phyloP scores from a whole-genome alignment of 139 green algal genomes.

The Chlamydomonas schloesseri region DNA sequence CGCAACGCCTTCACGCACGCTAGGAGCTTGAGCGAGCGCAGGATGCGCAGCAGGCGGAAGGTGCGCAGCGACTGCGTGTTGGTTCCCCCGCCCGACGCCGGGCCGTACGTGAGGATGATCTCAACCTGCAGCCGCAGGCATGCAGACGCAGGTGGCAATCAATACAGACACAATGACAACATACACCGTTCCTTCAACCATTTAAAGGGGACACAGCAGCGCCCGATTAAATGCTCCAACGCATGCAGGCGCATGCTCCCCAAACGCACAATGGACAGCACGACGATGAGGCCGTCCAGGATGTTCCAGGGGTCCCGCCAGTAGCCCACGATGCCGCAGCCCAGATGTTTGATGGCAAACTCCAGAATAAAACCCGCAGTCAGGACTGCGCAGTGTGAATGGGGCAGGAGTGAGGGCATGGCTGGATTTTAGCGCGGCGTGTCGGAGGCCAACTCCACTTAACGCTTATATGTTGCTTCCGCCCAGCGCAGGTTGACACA shows the following conservation, averaged over 20 bases:
- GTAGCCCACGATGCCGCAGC: slow-evolving; percentile 61
- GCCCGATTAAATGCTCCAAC: too few species aligned
- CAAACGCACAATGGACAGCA: slow-evolving; percentile 25
- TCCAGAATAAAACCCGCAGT: slow-evolving; percentile 60
- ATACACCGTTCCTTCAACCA: too few species aligned
- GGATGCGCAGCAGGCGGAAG: slow-evolving; percentile 59
- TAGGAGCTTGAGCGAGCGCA: slow-evolving; percentile 64
- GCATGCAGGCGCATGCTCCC: too few species aligned
- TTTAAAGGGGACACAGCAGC: too few species aligned
- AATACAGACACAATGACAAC: too few species aligned
- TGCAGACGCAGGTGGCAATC: too few species aligned
- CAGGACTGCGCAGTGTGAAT: slow-evolving; percentile 36
- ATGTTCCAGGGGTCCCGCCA: slow-evolving; percentile 69
- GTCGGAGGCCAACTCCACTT: too few species aligned
- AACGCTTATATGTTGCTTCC: too few species aligned
- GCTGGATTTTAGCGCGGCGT: too few species aligned
- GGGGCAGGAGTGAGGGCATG: too few species aligned
- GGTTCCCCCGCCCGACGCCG: background rate
- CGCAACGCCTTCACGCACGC: background rate
- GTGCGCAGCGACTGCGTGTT: slow-evolving; percentile 51
- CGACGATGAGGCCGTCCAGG: slow-evolving; percentile 66
- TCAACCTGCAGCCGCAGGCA: background rate
- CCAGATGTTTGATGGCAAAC: slow-evolving; percentile 54
- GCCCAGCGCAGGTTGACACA: too few species aligned
- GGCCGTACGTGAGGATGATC: slow-evolving; percentile 9